These are phyloP conservation scores for Halophytophthora polymorphica DNA, from an alignment of 352 stramenopile species.

Conservation along the genomic window DNA sequence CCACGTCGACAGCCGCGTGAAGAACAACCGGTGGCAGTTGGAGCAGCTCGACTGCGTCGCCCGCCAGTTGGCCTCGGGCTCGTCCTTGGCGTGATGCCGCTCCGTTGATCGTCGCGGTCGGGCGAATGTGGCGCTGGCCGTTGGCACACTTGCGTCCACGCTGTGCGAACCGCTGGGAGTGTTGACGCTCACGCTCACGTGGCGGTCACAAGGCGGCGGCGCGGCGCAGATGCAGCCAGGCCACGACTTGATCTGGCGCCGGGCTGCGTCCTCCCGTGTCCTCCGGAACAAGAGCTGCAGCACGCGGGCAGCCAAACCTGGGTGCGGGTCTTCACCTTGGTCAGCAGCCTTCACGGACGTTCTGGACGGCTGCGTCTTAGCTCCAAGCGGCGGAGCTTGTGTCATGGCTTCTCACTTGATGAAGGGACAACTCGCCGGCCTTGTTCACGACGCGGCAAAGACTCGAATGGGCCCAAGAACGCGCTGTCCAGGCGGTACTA, in stretches of 20 bases:
- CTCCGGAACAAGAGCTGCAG: constrained; percentile 13
- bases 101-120: not conserved
- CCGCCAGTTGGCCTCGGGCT: constrained; percentile 7
- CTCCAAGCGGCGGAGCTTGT: not conserved
- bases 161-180: constrained; percentile 3
- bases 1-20: constrained; percentile 17
- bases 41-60: constrained; percentile 11
- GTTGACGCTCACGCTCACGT: constrained; percentile 12
- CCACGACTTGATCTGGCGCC: constrained; percentile 13
- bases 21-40: constrained; percentile 25
- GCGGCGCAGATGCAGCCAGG: constrained; percentile 3
- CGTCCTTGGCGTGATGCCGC: not conserved
- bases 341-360: not conserved
- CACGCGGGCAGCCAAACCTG: constrained; percentile 10
- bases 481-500: too few species aligned
- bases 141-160: not conserved
- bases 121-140: not conserved
- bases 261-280: not conserved
- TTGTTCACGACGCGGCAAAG: constrained; percentile 8
- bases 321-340: not conserved
- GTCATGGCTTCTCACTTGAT: constrained; percentile 8
- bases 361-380: not conserved
- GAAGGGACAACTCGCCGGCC: too few species aligned
- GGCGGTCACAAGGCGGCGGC: not conserved
- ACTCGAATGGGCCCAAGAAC: not conserved